Evolutionary conservation across 2,329 filamentous ascomycete genomes (phyloP), one percentile per base, ranked within the genome.

Genomic region (Hypoxylon sp.): DNA sequence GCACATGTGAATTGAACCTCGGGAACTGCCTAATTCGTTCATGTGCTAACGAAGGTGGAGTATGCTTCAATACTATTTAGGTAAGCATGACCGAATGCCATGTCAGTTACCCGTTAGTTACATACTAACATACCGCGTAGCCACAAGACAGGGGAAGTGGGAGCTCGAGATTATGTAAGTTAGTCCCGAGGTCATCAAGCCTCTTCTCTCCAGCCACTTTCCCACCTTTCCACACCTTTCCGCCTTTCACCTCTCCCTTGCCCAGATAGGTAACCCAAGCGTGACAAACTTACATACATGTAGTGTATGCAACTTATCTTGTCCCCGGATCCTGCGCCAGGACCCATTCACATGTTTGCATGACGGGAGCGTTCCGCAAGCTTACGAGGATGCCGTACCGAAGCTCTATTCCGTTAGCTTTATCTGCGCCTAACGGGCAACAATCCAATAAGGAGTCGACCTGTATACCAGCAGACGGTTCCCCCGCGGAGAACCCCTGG

Each of bases 1-100:
- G 63, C 68, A 72, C 75, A 75, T 76, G 75, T 74, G 57, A 76
- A 74, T 67, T 61, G 66, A 70, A 74, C 75, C 75, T 75, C 73
- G 75, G 75, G 49, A 67, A 61, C 64, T 72, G n/a, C 71, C 67
- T 18, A 68, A 71, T 71, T 70, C 60, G 70, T 65, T 66, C 52
- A 62, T 53, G 49, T 61, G 45, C 49, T 61, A 32, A 28, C n/a
- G 33, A 46, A 49, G 16, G 24, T 22, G 22, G 49, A 46, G 46
- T 44, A 28, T 36, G 22, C 28, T 44, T n/a, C 50, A 18, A 48
- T 42, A 46, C 42, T 55, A 40, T 64, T 59, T 67, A 42, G 54
- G 54, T 66, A 57, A 64, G 61, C 52, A 44, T 46, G 38, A 54
- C 48, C 32, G 20, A 56, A 20, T 20, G 30, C 30, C 12, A 33